Evolutionary conservation across 495 filamentous ascomycete species (phyloP), one percentile per base, ranked within the genome.

Genomic region (Lasiosphaeria hispida): DNA sequence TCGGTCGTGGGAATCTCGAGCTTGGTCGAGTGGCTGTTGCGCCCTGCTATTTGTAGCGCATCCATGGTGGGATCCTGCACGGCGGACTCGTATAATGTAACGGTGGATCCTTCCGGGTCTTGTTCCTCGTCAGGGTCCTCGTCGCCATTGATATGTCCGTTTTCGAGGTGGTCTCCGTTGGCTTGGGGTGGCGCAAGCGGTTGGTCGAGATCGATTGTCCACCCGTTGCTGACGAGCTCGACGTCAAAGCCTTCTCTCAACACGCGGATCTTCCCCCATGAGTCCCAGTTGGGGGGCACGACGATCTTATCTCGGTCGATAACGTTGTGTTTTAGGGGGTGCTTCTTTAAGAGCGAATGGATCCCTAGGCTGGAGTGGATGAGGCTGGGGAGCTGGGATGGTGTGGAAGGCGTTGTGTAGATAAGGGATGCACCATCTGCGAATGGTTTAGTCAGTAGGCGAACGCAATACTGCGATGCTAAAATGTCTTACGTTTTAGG

Each of bases 211-310:
- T 97, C 92, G 47, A 87, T 80, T 14, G 85, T 84, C 92, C 92
- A 97, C 14, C 86, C 89, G 45, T 83, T 85, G 64, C 88, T 93
- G 35, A 92, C 83, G 5, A 81, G 83, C 75, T 98, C 94, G 43
- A 95, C 88, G 59, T 96, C 91, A 66, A 97, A 97, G 11, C 88
- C 90, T 75, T 97, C 95, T n/a, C 90, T 80, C 14, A 97, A 77
- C 40, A 97, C 89, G 17, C 92, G 83, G 57, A 99, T 96, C 72
- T 97, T 99, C 30, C 90, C 93, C 91, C 93, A 97, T 0, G 92
- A 96, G 71, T 99, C 94, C 95, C 95, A 97, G 69, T 96, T 96
- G 10, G 91, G 87, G 4, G 94, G 95, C 1, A 99, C 86, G 0
- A 96, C 78, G 35, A 97, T 88, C 77, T 93, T 96, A 69, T 97